These are phyloP conservation scores for Dipodascus geniculatus DNA, from an alignment of 805 yeast species.

Conservation along the genomic window DNA sequence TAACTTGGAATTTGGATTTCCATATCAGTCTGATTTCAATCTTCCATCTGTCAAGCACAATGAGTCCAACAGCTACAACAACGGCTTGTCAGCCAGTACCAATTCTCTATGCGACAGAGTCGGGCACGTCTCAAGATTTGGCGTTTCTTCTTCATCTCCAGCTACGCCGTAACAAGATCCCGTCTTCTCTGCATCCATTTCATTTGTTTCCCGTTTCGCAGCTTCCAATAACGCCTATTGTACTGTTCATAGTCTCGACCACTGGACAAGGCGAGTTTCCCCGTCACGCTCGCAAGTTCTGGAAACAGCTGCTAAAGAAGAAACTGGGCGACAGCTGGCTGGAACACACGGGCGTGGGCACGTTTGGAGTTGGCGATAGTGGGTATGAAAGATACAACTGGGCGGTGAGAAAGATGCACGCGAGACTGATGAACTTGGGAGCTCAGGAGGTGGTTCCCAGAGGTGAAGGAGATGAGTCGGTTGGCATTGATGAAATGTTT, in stretches of 20 bases:
- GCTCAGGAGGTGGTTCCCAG: conserved; percentile 59
- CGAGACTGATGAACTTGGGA: conserved; percentile 70
- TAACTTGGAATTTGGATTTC: not conserved
- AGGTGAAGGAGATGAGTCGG: conserved; percentile 85
- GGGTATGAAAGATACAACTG: conserved; percentile 80
- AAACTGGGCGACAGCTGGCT: conserved; percentile 53
- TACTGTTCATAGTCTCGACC: conserved; percentile 66
- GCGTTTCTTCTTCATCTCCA: conserved; percentile 52
- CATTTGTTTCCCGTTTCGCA: conserved; percentile 43
- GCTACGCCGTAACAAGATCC: conserved; percentile 42
- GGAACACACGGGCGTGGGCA: conserved; percentile 48
- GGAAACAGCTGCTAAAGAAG: conserved; percentile 61
- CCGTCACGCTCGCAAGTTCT: conserved; percentile 55
- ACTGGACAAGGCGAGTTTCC: conserved; percentile 96
- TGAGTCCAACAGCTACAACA: not conserved
- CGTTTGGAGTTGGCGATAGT: conserved; percentile 90
- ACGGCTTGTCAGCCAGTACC: too few species aligned
- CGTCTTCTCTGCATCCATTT: conserved; percentile 38
- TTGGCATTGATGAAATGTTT: conserved; percentile 60
- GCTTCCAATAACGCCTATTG: conserved; percentile 35
- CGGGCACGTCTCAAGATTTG: conserved; percentile 82
- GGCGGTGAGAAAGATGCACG: conserved; percentile 77
- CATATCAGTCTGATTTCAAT: not conserved
- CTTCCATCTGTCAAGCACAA: not conserved
- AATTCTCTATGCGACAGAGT: conserved; percentile 81